These are phyloP conservation scores for Naganishia onofrii DNA, from an alignment of 768 basidiomycete species.

Conservation along the genomic window DNA sequence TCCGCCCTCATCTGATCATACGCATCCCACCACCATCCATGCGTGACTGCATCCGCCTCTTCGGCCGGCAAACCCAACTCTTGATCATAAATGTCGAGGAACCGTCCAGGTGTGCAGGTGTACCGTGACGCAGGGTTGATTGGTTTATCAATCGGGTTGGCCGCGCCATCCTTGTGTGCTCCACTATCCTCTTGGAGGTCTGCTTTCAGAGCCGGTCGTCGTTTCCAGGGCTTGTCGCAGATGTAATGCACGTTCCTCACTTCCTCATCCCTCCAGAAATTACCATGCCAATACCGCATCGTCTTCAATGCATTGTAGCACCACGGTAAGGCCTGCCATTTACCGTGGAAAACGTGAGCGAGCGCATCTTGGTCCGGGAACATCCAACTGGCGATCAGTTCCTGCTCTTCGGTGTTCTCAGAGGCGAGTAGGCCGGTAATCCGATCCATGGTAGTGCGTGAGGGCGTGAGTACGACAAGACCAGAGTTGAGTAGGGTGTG, in stretches of 20 bases:
- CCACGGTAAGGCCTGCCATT: constrained; percentile 61
- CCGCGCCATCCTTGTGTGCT: constrained; percentile 1
- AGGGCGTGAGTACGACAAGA: constrained; percentile 58
- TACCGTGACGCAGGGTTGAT: constrained; percentile 6
- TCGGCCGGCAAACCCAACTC: constrained; percentile 37
- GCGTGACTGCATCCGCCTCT: constrained; percentile 38
- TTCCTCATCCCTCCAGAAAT: constrained; percentile 29
- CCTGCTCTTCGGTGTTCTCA: constrained; percentile 5
- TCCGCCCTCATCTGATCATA: constrained; percentile 44
- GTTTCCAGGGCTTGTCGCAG: constrained; percentile 34
- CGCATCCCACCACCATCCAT: constrained; percentile 50
- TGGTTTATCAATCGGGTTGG: constrained; percentile 22
- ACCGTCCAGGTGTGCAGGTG: constrained; percentile 36
- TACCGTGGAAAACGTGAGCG: constrained; percentile 24
- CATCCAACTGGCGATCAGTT: constrained; percentile 28
- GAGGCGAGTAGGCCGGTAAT: constrained; percentile 21
- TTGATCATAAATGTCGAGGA: constrained; percentile 32
- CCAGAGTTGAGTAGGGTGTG: constrained; percentile 79
- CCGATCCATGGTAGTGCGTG: background rate
- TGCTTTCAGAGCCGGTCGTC: constrained; percentile 26
- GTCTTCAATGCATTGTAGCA: constrained; percentile 57
- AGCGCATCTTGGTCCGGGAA: constrained; percentile 31
- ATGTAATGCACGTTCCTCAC: constrained; percentile 31
- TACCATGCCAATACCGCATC: constrained; percentile 32
- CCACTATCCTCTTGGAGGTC: background rate